A percentile compares a stretch with the other conserved stretches of the same genome.
Conservation (phyloP, 176 grass and related monocot genomes). For the Sorghum bicolor region DNA sequence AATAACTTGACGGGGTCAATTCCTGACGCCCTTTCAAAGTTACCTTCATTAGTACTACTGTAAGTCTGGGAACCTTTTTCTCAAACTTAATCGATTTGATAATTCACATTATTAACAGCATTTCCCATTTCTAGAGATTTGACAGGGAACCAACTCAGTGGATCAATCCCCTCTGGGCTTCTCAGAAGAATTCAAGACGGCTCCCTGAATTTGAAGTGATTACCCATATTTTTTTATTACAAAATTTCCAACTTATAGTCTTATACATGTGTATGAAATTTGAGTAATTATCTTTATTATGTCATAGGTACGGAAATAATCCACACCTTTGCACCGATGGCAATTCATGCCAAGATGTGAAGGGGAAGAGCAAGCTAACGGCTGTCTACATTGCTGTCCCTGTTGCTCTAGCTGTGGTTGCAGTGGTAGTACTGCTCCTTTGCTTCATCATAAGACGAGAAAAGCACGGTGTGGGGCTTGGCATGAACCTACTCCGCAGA, state of each 20-base stretch:
- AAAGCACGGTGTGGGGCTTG: conserved; percentile 24
- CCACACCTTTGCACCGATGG: conserved; percentile 24
- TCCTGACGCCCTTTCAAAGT: conserved; percentile 40
- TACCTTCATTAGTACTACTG: conserved; percentile 38
- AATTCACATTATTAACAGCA: neutral
- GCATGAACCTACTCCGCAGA: too few species aligned
- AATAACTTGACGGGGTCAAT: conserved; percentile 50
- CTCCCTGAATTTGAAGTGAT: conserved; percentile 37
- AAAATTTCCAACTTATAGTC: too few species aligned
- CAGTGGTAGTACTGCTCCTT: neutral
- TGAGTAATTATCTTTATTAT: neutral
- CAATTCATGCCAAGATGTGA: conserved; percentile 15
- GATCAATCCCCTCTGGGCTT: conserved; percentile 45
- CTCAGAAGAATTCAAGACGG: conserved; percentile 39
- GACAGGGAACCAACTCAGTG: conserved; percentile 39
- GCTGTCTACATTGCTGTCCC: conserved; percentile 27
- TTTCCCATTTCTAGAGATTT: conserved; percentile 43
- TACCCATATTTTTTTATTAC: neutral
- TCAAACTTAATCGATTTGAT: too few species aligned
- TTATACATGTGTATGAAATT: too few species aligned
- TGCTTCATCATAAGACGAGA: conserved; percentile 1
- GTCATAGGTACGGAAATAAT: conserved; percentile 44
- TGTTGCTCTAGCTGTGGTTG: conserved; percentile 10
- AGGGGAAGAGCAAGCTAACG: conserved; percentile 28
- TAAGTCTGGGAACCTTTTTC: conserved; percentile 21